Evolutionary conservation across 306 rosid genomes (phyloP), one percentile per base, ranked within the genome.

Genomic region (Lotus japonicus): DNA sequence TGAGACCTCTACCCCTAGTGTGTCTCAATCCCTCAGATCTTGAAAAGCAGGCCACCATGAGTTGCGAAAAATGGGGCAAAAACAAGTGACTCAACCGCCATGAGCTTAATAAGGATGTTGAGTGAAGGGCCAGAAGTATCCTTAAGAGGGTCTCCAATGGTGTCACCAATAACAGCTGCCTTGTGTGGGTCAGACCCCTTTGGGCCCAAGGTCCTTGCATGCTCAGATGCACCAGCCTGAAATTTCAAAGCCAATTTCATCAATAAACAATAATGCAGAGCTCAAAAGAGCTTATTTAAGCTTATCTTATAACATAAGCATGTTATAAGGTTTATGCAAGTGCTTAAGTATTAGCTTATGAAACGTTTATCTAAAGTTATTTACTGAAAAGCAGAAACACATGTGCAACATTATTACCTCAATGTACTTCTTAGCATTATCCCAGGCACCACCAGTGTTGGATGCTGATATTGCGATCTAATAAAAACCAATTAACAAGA

Each of bases 101-200:
- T 87, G 71, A 87, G 92, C 92, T 87, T 87, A 17, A 87, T 84
- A 7, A 84, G 90, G 64, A 87, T 84, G 84, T 87, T 87, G 44
- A 87, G 94, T 12, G 94, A 87, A 16, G 90, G 94, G 16, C 94
- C 92, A 0, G 92, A 87, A 21, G 92, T 87, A 63, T 87, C 92
- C 81, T 84, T 87, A 6, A 84, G 87, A 2, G 88, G 89, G 74
- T 87, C 94, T 55, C 94, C 90, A 38, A 87, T 87, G 80, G 90
- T 87, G 75, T 87, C 94, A 1, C 94, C 94, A 11, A 87, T 87
- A 35, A 87, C 94, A 46, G 89, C 88, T 39, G 88, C 94, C 80
- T 87, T 84, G 84, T 84, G 89, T 16, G 92, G 86, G 1, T 82
- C 92, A 1, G 89, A 87, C 3, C 88, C 92, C 64, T 87, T 87